Evolutionary conservation across 441 rosid genomes (phyloP).

Genomic region (Raphanus hybrid): DNA sequence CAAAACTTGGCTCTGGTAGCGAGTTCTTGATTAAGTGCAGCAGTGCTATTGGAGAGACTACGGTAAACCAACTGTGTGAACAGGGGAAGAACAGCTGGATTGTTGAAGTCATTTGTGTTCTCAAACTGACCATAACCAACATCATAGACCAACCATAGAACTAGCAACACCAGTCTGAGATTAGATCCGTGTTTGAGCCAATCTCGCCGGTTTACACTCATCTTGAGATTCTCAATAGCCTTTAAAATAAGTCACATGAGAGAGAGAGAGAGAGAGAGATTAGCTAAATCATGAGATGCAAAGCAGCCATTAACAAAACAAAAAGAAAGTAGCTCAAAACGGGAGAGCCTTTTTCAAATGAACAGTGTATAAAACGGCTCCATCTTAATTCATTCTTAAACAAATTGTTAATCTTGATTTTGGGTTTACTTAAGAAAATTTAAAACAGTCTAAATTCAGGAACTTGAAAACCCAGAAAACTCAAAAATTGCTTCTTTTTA

Average conservation of each 20-base stretch:
- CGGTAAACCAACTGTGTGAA: slow-evolving; percentile 57
- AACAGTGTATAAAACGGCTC: background rate
- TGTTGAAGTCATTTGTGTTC: slow-evolving; percentile 47
- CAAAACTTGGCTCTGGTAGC: slow-evolving; percentile 65
- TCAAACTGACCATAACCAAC: slow-evolving; percentile 57
- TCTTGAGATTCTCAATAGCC: slow-evolving; percentile 29
- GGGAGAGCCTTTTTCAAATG: background rate
- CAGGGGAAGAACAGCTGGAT: slow-evolving; percentile 64
- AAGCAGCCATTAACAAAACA: background rate
- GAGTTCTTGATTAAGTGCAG: slow-evolving; percentile 57
- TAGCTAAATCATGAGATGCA: slow-evolving; percentile 14
- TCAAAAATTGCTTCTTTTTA: too few species aligned
- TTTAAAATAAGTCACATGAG: background rate
- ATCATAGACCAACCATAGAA: slow-evolving; percentile 47
- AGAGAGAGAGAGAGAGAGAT: background rate
- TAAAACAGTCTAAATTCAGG: too few species aligned
- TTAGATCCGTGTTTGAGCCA: slow-evolving; percentile 42
- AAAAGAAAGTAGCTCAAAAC: background rate
- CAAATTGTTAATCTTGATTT: too few species aligned
- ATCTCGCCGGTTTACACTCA: slow-evolving; percentile 48
- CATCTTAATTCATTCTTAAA: background rate
- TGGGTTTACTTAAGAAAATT: too few species aligned
- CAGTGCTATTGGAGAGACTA: slow-evolving; percentile 66
- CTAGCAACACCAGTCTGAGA: slow-evolving; percentile 48
- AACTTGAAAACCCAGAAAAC: too few species aligned